These are phyloP conservation scores for Ceratocystis alfenasii DNA, from an alignment of 2,329 filamentous ascomycete genomes.

Conservation along the genomic window DNA sequence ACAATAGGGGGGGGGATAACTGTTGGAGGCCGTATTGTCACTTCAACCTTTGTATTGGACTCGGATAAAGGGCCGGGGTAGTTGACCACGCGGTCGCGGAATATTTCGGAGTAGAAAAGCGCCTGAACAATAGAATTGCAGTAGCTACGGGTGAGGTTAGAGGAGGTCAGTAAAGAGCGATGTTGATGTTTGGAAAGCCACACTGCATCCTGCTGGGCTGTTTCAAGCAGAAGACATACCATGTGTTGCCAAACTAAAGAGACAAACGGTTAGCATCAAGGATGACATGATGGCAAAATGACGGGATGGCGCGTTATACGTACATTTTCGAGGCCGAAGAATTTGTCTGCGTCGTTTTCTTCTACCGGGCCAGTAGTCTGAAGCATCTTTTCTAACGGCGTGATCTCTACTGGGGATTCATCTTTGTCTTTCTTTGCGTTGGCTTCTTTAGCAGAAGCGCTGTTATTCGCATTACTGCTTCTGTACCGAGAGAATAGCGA, in stretches of 20 bases:
- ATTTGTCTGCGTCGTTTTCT: constrained; percentile 88
- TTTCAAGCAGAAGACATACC: constrained; percentile 45
- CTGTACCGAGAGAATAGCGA: constrained; percentile 19
- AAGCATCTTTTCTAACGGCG: constrained; percentile 62
- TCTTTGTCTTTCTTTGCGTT: constrained; percentile 42
- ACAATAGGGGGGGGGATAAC: constrained; percentile 37
- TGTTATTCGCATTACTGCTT: constrained; percentile 22
- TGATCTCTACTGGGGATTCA: constrained; percentile 45
- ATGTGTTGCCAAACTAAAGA: constrained; percentile 85
- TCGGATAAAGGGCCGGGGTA: constrained; percentile 67
- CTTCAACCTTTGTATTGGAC: constrained; percentile 51
- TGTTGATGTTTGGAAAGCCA: not conserved
- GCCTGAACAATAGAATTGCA: constrained; percentile 98
- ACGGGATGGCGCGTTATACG: constrained; percentile 30
- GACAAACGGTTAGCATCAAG: constrained; percentile 29
- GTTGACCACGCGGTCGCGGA: constrained; percentile 86
- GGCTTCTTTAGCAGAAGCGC: constrained; percentile 33
- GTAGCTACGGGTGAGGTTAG: constrained; percentile 48
- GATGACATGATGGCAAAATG: constrained; percentile 19
- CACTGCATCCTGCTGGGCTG: not conserved
- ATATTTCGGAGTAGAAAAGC: constrained; percentile 87
- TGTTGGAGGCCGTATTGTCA: constrained; percentile 46
- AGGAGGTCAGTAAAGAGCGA: not conserved
- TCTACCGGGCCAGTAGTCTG: constrained; percentile 68
- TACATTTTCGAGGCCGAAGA: constrained; percentile 97